phyloP scores from a whole-genome alignment of 2,329 filamentous ascomycete genomes.

The Pleomassaria siparia region DNA sequence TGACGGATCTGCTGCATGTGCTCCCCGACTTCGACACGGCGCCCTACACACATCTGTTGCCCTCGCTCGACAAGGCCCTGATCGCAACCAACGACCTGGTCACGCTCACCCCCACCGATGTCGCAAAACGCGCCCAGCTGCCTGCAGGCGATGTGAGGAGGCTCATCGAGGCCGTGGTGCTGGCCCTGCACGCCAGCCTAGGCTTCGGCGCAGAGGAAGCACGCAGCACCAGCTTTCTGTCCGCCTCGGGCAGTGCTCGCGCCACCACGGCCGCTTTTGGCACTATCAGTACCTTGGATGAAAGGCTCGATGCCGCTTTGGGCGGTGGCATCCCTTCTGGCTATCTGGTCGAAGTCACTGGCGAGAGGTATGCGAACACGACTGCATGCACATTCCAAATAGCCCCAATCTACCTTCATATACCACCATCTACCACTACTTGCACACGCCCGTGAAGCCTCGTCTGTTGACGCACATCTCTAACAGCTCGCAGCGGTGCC shows the following conservation, averaged over 20 bases:
- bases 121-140: constrained; percentile 82
- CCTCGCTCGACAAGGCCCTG: constrained; percentile 74
- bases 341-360: constrained; percentile 84
- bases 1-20: constrained; percentile 84
- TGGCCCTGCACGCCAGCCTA: constrained; percentile 66
- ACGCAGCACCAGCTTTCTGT: constrained; percentile 17
- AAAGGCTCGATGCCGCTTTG: constrained; percentile 68
- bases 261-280: constrained; percentile 46
- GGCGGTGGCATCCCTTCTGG: constrained; percentile 79
- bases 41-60: constrained; percentile 73
- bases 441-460: constrained; percentile 5
- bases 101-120: constrained; percentile 76
- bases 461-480: neutral
- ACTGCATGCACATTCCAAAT: constrained; percentile 2
- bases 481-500: constrained; percentile 63
- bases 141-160: constrained; percentile 79
- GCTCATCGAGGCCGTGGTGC: constrained; percentile 67
- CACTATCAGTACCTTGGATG: constrained; percentile 79
- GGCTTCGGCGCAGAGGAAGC: constrained; percentile 42
- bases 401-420: constrained; percentile 5
- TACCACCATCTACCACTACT: constrained; percentile 3
- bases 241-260: constrained; percentile 11
- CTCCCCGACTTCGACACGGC: constrained; percentile 76
- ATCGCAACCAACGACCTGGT: constrained; percentile 83
- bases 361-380: constrained; percentile 67